These are phyloP conservation scores for Clonostachys byssicola DNA, from an alignment of 2,329 filamentous ascomycete species.

Conservation along the genomic window DNA sequence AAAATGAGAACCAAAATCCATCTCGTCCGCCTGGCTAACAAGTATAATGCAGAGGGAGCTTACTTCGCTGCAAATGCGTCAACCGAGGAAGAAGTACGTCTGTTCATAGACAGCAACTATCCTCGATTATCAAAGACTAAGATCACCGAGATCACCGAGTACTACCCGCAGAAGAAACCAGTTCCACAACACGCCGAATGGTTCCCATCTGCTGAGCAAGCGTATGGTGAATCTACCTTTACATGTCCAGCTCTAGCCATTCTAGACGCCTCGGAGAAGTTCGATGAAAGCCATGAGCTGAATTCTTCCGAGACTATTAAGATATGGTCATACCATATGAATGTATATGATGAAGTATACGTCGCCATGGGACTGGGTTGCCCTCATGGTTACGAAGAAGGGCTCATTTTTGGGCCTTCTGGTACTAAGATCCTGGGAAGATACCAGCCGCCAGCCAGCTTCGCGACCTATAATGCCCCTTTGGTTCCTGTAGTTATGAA, in stretches of 20 bases:
- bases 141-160: conserved; percentile 22
- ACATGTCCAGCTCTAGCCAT: conserved; percentile 35
- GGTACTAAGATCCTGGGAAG: too few species aligned
- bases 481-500: conserved; percentile 41
- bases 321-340: conserved; percentile 42
- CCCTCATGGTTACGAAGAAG: conserved; percentile 38
- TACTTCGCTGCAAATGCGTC: conserved; percentile 33
- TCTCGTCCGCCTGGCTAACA: background rate
- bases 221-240: conserved; percentile 41
- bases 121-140: conserved; percentile 31
- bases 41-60: conserved; percentile 34
- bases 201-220: conserved; percentile 34
- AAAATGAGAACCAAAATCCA: too few species aligned
- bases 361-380: conserved; percentile 34
- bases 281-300: conserved; percentile 2
- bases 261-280: conserved; percentile 19
- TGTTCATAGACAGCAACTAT: conserved; percentile 44
- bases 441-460: conserved; percentile 39
- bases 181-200: conserved; percentile 33
- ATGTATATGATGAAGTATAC: conserved; percentile 34
- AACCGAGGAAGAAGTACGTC: conserved; percentile 22
- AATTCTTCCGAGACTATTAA: too few species aligned
- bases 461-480: conserved; percentile 35
- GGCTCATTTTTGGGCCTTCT: too few species aligned
- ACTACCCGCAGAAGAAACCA: conserved; percentile 28